phyloP scores from a whole-genome alignment of 306 rosid species.

The Medicago lupulina region DNA sequence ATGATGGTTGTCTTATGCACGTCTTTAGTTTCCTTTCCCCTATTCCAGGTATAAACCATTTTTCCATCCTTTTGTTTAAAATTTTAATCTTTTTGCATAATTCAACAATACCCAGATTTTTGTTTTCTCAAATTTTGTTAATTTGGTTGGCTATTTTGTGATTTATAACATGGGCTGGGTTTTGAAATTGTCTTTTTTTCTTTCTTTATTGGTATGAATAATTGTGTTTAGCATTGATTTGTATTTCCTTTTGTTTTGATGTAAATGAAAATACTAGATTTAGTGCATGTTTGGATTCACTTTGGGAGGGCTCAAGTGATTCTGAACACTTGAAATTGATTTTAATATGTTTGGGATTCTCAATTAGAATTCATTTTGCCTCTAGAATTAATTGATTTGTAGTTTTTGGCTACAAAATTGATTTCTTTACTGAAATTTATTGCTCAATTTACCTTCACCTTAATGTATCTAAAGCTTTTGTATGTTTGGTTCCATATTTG shows the following conservation, averaged over 20 bases:
- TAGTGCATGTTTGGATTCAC: too few species aligned
- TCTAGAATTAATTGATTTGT: too few species aligned
- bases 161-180: constrained; percentile 31
- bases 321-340: too few species aligned
- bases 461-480: too few species aligned
- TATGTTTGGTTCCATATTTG: too few species aligned
- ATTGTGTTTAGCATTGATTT: constrained; percentile 4
- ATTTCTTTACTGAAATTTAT: too few species aligned
- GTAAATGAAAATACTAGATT: constrained; percentile 19
- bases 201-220: neutral
- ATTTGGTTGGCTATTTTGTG: constrained; percentile 20
- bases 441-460: too few species aligned
- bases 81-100: constrained; percentile 20
- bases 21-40: constrained; percentile 91
- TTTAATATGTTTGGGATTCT: too few species aligned
- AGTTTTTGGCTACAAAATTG: too few species aligned
- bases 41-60: constrained; percentile 71
- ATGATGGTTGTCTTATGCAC: constrained; percentile 95
- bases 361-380: too few species aligned
- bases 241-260: constrained; percentile 12
- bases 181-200: constrained; percentile 17
- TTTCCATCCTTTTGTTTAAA: neutral
- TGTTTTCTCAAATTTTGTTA: constrained; percentile 16
- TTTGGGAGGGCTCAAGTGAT: too few species aligned
- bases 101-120: constrained; percentile 39